Conservation (phyloP, 148 eudicot genomes). For the Persicaria maculosa region DNA sequence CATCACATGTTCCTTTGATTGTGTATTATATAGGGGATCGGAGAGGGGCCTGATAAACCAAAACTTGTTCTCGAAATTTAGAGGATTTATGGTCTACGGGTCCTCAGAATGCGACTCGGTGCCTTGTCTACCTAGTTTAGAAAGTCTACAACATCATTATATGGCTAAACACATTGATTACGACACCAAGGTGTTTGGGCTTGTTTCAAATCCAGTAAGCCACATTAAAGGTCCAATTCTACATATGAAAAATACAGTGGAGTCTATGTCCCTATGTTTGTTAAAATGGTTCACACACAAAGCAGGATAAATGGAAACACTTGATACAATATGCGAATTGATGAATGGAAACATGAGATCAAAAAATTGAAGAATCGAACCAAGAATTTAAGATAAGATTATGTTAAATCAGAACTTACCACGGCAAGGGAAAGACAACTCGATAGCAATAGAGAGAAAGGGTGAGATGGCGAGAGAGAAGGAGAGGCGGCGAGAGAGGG, state of each 20-base stretch:
- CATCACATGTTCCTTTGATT: conserved; percentile 34
- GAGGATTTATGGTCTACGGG: conserved; percentile 34
- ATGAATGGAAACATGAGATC: no score
- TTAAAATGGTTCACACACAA: no score
- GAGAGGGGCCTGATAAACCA: conserved; percentile 46
- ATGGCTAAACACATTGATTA: conserved; percentile 23
- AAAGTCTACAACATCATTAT: conserved; percentile 29
- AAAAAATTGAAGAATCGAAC: no score
- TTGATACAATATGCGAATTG: no score
- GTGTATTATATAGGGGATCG: conserved; percentile 34
- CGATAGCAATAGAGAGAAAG: no score
- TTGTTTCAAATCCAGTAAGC: conserved; percentile 45
- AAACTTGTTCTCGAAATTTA: conserved; percentile 37
- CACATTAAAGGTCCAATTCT: conserved; percentile 45
- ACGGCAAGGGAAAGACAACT: no score
- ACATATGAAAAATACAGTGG: conserved; percentile 43
- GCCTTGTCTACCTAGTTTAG: conserved; percentile 37
- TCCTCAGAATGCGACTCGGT: conserved; percentile 26
- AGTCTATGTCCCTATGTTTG: conserved; percentile 45
- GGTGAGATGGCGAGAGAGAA: no score
- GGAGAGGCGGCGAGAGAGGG: no score
- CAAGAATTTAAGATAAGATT: no score
- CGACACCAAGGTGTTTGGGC: conserved; percentile 39
- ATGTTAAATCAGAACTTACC: no score
- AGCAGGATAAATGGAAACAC: no score